Evolutionary conservation across 2,329 filamentous ascomycete genomes (phyloP), one percentile per base, ranked within the genome.

Genomic region (Knoxdaviesia capensis): DNA sequence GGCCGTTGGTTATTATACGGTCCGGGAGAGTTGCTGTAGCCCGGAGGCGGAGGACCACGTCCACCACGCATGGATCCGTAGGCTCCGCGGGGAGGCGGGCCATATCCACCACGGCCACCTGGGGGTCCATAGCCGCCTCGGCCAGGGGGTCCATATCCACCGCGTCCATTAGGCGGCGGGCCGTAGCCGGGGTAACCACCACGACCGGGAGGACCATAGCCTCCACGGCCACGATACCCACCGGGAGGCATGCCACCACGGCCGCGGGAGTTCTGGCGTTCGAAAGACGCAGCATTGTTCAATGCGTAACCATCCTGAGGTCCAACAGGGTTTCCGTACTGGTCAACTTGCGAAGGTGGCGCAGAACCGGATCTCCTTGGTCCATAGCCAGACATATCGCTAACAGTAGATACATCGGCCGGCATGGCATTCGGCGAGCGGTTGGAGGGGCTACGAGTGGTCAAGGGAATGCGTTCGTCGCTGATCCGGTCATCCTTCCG

Each of bases 401-500:
- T 50, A 7, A 57, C 55, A 45, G 51, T 56, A 20, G 53, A 55
- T 43, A 59, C 52, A 42, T 65, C 65, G 41, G 59, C 57, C 50
- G 50, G 54, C 47, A 54, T 55, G 47, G 59, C 60, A 47, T 62
- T 68, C 20, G 65, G 66, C 4, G 68, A 72, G 49, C 65, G 63
- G 35, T 77, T 66, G 11, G 71, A 71, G 3, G 76, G 74, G 43
- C 74, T 77, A 41, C 69, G 64, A 6, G 71, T 65, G 11, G 81
- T 87, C 45, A 86, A 60, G 1, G 81, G 81, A 10, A 80, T 70
- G 43, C 70, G 70, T 54, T 86, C 81, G 48, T 86, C 81, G 52
- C 71, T 77, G 48, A 64, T 66, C 44, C 64, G 64, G 43, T 73
- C 71, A 32, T 76, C 69, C 49, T 69, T 71, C 52, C 70, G 71